Evolutionary conservation across 2,329 filamentous ascomycete genomes (phyloP), one percentile per base, ranked within the genome.

Genomic region (Fusarium veterinarium): DNA sequence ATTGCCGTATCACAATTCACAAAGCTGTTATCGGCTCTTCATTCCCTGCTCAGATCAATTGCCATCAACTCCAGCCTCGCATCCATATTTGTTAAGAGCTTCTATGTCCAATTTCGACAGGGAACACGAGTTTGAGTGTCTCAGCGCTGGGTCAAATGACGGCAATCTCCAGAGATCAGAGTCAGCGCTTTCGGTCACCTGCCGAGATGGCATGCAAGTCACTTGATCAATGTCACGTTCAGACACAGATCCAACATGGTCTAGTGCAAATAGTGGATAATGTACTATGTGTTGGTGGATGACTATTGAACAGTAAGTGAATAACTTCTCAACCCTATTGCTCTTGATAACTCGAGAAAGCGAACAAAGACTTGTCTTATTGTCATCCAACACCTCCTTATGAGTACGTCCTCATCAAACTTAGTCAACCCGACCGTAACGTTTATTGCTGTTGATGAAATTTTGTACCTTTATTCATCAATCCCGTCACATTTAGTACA

Each of bases 81-180:
- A 16, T 13, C 28, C 10, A 55, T n/a, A 23, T 38, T 67, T 59
- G 28, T 40, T 53, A 41, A 37, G 40, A 64, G 30, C 16, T 40
- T n/a, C 16, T 30, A 37, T 46, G 23, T 23, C 37, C 20, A 44
- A 25, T 10, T 30, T 52, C 20, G 16, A 33, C n/a, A 33, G 33
- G 46, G 33, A 37, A 58, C 23, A 28, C 31, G 33, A 28, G 25
- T n/a, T 35, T 59, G 42, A 31, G 33, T 57, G 53, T 55, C 45
- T 72, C 56, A 41, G 60, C 40, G 30, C 41, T 35, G 16, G 53
- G 52, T 71, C 70, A 72, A 73, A 37, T 73, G 69, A 73, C 35
- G 19, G 12, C 14, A 17, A 31, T 48, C 52, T 53, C 41, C 40
- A n/a, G 42, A 40, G 44, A 59, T n/a, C 25, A 44, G n/a, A 65